Evolutionary conservation across 2,329 filamentous ascomycete genomes (phyloP).

Genomic region (Nothophoma quercina): DNA sequence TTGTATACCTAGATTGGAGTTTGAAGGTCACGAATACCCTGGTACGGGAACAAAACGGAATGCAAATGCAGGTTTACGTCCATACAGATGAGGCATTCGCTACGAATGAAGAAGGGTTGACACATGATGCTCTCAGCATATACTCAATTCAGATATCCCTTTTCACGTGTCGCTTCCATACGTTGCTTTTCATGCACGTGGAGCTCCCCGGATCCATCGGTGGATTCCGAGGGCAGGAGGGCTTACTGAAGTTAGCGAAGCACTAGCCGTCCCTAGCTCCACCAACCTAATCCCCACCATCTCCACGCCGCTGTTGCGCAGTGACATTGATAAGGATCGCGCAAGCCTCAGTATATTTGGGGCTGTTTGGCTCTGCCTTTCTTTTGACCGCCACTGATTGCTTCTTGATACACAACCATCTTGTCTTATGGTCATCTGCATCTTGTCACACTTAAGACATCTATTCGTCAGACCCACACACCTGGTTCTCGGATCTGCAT

Average conservation of each 20-base stretch:
- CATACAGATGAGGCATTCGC: background rate
- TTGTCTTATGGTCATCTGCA: background rate
- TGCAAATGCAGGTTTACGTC: background rate
- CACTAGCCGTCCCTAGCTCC: conserved; percentile 21
- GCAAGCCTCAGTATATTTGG: conserved; percentile 2
- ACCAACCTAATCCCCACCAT: conserved; percentile 9
- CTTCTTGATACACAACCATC: too few relatives aligned
- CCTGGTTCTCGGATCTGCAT: conserved; percentile 4
- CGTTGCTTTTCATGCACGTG: conserved; percentile 12
- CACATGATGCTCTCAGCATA: background rate
- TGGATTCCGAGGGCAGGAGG: conserved; percentile 5
- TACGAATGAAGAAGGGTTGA: background rate
- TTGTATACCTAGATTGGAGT: conserved; percentile 30
- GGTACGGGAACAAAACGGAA: conserved; percentile 22
- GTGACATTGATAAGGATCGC: conserved; percentile 17
- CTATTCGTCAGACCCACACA: background rate
- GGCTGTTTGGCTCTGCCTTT: conserved; percentile 9
- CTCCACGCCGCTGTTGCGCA: conserved; percentile 11
- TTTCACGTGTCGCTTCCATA: conserved; percentile 5
- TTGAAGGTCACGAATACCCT: conserved; percentile 33
- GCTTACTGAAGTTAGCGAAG: conserved; percentile 13
- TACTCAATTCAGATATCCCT: background rate
- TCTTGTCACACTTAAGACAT: conserved; percentile 2
- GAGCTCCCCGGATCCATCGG: conserved; percentile 15
- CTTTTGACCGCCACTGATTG: conserved; percentile 2